Conservation (phyloP, 2,329 filamentous ascomycete species). For the Celoporthe dispersa region DNA sequence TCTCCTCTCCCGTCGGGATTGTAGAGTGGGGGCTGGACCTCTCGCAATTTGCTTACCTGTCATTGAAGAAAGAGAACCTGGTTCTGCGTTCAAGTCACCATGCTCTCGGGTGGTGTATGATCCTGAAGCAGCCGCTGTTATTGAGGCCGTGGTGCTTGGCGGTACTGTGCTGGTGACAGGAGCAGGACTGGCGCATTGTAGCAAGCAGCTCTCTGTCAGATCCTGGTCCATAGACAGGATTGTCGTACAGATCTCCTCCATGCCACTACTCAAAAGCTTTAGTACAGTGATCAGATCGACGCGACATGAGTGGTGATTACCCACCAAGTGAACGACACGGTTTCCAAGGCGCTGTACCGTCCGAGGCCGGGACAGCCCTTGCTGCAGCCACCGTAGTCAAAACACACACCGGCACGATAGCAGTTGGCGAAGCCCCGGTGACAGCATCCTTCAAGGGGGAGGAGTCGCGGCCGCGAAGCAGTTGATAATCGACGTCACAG, state of each 20-base stretch:
- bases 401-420: not conserved
- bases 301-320: not conserved
- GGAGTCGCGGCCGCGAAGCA: not conserved
- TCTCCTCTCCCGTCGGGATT: not conserved
- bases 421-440: not conserved
- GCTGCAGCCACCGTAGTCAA: not conserved
- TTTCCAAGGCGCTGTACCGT: not conserved
- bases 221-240: not conserved
- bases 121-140: not conserved
- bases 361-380: not conserved
- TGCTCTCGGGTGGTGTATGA: not conserved
- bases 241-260: not conserved
- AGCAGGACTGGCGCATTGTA: not conserved
- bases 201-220: not conserved
- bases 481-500: not conserved
- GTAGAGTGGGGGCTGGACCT: not conserved
- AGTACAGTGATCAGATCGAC: not conserved
- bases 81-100: not conserved
- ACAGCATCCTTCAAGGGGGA: constrained; percentile 5
- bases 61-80: not conserved
- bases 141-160: not conserved
- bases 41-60: not conserved
- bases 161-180: not conserved
- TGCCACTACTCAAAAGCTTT: not conserved
- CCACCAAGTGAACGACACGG: constrained; percentile 1